Base-by-base conservation (phyloP, 106 monocot genomes). In the Agapanthus africanus region DNA sequence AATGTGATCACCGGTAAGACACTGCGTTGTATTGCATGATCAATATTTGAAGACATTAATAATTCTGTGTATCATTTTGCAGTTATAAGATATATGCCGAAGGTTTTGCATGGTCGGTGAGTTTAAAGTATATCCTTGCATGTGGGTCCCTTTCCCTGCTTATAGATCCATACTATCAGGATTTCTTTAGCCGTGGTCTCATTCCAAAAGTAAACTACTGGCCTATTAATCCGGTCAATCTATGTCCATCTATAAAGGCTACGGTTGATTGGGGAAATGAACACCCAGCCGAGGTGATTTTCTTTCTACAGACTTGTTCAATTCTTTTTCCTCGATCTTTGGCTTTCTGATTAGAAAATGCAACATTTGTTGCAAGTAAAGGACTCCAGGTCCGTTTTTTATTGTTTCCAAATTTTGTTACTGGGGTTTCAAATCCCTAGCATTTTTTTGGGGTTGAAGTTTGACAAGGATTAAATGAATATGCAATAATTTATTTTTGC, bases 31-130 rank as follows among this genome's bases (percentile, higher is more conserved):
- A 54, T n/a, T 56, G 23, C 0, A 7, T 56, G 27, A 68, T 11
- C 32, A 68, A 47, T 23, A 2, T 57, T n/a, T n/a, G 27, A 30
- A 11, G 2, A 26, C 30, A n/a, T 14, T 19, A 36, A 33, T 36
- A 7, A n/a, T 33, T 5, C 59, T 61, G 23, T 34, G 23, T 0
- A n/a, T 26, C 25, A 5, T 38, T 21, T 70, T 77, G 74, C 76
- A 86, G 87, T 37, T 87, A 83, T 42, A 81, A 87, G 40, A 84
- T 87, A 21, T 87, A 87, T 66, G 87, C 83, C 8, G 87, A 87
- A 75, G 87, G 87, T 54, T 87, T 40, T 76, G 87, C 87, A 62
- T 87, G 87, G 87, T 87, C 83, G 27, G 87, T 87, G 33, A 87
- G 87, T 69, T 77, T 87, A 60, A 87, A 87, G 59, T 87, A 87